A percentile compares a stretch with the other conserved stretches of the same genome.
phyloP scores from a whole-genome alignment of 352 stramenopile genomes.

The Phytophthora litchii region DNA sequence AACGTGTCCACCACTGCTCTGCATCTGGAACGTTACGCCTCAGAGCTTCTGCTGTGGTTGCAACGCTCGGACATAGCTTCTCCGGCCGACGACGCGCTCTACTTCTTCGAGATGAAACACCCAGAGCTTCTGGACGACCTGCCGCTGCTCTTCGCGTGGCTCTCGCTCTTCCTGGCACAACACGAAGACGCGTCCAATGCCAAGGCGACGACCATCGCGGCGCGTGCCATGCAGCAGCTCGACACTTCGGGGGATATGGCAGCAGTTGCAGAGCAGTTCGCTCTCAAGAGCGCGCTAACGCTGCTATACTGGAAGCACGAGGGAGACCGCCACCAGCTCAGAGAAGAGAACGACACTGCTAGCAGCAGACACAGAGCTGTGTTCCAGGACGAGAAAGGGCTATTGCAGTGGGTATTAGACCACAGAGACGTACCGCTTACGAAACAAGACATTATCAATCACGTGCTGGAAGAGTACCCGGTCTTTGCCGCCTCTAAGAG shows the following conservation, averaged over 20 bases:
- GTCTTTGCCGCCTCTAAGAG: slow-evolving; percentile 62
- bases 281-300: slow-evolving; percentile 62
- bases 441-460: slow-evolving; percentile 65
- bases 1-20: slow-evolving; percentile 34
- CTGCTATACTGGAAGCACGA: slow-evolving; percentile 70
- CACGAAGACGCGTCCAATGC: slow-evolving; percentile 20
- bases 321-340: slow-evolving; percentile 31
- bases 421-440: slow-evolving; percentile 54
- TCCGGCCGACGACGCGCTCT: slow-evolving; percentile 62
- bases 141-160: slow-evolving; percentile 63
- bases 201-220: slow-evolving; percentile 18
- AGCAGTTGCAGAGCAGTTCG: slow-evolving; percentile 47
- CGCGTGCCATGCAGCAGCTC: slow-evolving; percentile 27
- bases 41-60: slow-evolving; percentile 63
- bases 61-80: slow-evolving; percentile 34
- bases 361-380: slow-evolving; percentile 7
- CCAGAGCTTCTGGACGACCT: slow-evolving; percentile 60
- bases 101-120: slow-evolving; percentile 67
- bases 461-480: slow-evolving; percentile 60
- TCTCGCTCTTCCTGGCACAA: slow-evolving; percentile 58
- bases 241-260: slow-evolving; percentile 35
- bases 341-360: slow-evolving; percentile 5
- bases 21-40: slow-evolving; percentile 50
- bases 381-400: slow-evolving; percentile 41
- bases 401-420: slow-evolving; percentile 60